phyloP scores from a whole-genome alignment of 2,329 filamentous ascomycete genomes.

The Sarocladiaceae sp. region DNA sequence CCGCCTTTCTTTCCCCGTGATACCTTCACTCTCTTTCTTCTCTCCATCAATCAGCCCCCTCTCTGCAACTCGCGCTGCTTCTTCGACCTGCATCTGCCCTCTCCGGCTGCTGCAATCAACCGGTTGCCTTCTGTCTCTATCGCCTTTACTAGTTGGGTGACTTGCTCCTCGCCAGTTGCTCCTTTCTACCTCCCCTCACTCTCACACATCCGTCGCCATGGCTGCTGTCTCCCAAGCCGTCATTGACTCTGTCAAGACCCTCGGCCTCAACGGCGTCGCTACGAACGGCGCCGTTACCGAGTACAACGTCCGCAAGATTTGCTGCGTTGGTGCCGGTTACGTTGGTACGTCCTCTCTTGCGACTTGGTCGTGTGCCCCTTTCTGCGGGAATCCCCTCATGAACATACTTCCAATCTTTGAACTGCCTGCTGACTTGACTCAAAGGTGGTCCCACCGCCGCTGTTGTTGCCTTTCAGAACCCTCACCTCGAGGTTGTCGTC shows the following conservation, averaged over 20 bases:
- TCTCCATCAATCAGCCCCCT: background rate
- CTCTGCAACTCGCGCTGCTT: background rate
- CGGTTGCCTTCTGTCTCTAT: background rate
- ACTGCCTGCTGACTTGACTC: conserved; percentile 1
- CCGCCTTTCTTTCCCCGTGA: background rate
- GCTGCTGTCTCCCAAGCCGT: conserved; percentile 17
- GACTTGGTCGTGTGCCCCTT: background rate
- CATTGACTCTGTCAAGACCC: conserved; percentile 23
- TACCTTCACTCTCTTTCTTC: background rate
- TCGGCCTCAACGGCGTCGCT: conserved; percentile 26
- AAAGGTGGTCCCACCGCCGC: conserved; percentile 68
- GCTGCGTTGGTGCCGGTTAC: conserved; percentile 70
- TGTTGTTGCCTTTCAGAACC: conserved; percentile 68
- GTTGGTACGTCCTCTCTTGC: conserved; percentile 50
- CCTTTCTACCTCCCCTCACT: background rate
- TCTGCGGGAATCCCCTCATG: conserved; percentile 2
- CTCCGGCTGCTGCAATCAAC: background rate
- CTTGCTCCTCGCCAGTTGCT: too few relatives aligned
- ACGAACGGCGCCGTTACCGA: conserved; percentile 23
- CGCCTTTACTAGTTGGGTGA: too few relatives aligned
- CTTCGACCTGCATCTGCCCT: background rate
- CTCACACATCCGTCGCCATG: conserved; percentile 13
- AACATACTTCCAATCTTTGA: conserved; percentile 1
- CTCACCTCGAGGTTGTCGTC: conserved; percentile 64
- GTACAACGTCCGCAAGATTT: conserved; percentile 51